phyloP scores from a whole-genome alignment of 148 eudicot genomes.

The Agrostemma githago region DNA sequence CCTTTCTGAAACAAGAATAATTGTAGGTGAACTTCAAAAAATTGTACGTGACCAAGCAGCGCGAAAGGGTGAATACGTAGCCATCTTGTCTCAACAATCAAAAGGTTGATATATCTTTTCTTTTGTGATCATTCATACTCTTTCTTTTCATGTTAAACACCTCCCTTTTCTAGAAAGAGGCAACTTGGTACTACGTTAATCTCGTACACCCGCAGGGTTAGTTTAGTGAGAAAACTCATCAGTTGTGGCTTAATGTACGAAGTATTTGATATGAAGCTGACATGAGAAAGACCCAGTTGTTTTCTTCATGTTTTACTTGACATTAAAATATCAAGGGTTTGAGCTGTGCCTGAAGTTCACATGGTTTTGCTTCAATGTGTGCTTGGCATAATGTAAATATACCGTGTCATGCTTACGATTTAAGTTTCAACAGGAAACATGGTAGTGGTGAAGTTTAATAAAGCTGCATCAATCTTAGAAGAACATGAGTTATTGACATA shows the following conservation, averaged over 20 bases:
- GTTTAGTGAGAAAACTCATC: background rate
- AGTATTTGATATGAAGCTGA: background rate
- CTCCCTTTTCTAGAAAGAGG: background rate
- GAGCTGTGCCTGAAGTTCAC: background rate
- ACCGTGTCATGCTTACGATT: background rate
- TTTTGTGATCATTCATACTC: background rate
- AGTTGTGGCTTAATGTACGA: no score
- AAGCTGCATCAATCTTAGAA: background rate
- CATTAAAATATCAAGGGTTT: background rate
- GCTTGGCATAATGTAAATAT: background rate
- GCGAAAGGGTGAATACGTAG: conserved; percentile 60
- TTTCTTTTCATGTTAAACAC: background rate
- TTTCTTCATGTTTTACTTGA: background rate
- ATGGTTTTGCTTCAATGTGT: background rate
- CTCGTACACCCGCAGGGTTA: background rate
- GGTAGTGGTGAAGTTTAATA: background rate
- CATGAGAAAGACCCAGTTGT: background rate
- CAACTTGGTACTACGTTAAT: background rate
- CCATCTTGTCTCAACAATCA: conserved; percentile 57
- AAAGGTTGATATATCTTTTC: conserved; percentile 41
- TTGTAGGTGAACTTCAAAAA: conserved; percentile 62
- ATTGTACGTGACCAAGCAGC: conserved; percentile 57
- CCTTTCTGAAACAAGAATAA: conserved; percentile 50
- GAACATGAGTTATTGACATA: background rate
- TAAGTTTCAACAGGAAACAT: background rate